Base-by-base conservation (phyloP, 2,329 filamentous ascomycete species). In the Dothistroma septosporum region DNA sequence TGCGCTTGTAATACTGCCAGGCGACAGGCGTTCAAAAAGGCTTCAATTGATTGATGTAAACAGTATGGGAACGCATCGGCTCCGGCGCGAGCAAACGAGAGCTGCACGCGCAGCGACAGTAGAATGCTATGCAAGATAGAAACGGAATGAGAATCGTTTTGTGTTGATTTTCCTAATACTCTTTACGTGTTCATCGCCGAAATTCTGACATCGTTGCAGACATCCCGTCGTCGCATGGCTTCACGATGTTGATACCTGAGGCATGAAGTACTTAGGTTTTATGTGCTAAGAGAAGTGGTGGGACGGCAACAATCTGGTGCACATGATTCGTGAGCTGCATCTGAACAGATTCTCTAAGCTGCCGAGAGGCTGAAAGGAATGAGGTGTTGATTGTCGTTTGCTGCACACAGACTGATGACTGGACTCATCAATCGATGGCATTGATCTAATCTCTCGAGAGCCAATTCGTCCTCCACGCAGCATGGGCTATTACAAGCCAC, bases 11-110 rank as follows among this genome's bases (percentile, higher is more conserved):
- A 35, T 48, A 28, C 22, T 28, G 24, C 31, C 22, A 37, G 28
- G 48, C 53, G 12, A 46, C 32, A 53, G 58, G 53, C 53, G 55
- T 60, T 21, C 16, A 21, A 50, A 44, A 56, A 33, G 55, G 55
- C 54, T 53, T 53, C 35, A 24, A 46, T 11, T 46, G 19, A 47
- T 56, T 48, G 54, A 14, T 37, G 33, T 31, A 21, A 32, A 21
- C 19, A 35, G 55, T 53, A 63, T 56, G 49, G 56, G 58, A 61
- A 59, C 57, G 59, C 58, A 60, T 63, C 35, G 33, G 61, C 57
- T 57, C 57, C 44, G 57, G 57, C 41, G 53, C 37, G 61, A 50
- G 53, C 59, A 14, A 50, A 21, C 12, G 28, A 50, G n/a, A 47
- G 52, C 55, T 61, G 57, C 57, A n/a, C 28, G 21, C 50, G 57